Conservation (phyloP, 306 rosid genomes). For the Ormosia semicastrata region DNA sequence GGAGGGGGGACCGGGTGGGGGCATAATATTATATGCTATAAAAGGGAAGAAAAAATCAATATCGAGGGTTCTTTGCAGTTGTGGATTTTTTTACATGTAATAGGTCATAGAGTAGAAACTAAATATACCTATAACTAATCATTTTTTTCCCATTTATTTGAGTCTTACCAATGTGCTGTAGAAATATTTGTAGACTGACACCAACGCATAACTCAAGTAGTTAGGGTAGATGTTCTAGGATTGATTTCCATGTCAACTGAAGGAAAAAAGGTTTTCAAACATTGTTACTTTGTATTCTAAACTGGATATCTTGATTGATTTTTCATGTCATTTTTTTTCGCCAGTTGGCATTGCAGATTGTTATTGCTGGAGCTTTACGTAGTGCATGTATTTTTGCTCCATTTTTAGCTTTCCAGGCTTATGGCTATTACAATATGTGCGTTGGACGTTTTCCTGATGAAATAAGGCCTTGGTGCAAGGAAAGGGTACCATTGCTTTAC, state of each 20-base stretch:
- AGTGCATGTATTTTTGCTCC: constrained; percentile 70
- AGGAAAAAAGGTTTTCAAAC: not conserved
- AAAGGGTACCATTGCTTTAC: constrained; percentile 76
- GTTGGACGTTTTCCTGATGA: constrained; percentile 52
- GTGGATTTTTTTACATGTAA: not conserved
- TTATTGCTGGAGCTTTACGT: constrained; percentile 59
- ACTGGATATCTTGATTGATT: constrained; percentile 1
- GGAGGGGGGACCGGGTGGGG: not conserved
- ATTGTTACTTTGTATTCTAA: constrained; percentile 6
- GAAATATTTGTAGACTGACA: not conserved
- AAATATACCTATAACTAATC: not conserved
- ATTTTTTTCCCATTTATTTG: not conserved
- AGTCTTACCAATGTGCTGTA: not conserved
- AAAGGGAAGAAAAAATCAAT: not conserved
- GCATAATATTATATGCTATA: not conserved
- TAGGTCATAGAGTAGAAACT: not conserved
- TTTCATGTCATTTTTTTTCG: constrained; percentile 4
- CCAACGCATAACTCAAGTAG: not conserved
- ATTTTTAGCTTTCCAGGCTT: constrained; percentile 79
- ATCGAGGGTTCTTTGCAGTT: not conserved
- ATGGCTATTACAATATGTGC: constrained; percentile 81
- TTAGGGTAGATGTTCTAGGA: constrained; percentile 5
- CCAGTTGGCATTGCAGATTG: constrained; percentile 69
- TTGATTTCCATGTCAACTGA: constrained; percentile 5
- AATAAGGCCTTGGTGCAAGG: constrained; percentile 91